Evolutionary conservation across 148 eudicot species (phyloP).

Genomic region (Pouteria glomerata): DNA sequence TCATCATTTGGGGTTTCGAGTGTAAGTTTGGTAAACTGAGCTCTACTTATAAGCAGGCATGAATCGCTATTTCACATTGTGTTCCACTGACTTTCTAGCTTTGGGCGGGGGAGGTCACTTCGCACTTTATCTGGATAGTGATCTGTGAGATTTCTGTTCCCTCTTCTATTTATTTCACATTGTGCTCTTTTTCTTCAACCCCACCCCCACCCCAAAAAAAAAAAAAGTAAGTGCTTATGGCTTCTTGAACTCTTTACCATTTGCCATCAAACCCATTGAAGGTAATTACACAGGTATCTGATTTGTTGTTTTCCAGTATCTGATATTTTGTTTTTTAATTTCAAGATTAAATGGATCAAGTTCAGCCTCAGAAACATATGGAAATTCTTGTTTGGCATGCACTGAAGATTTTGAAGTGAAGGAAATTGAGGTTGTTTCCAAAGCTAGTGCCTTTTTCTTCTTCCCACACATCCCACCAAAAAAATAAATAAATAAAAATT

Average conservation of each 20-base stretch:
- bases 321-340: constrained; percentile 5
- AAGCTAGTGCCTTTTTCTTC: background rate
- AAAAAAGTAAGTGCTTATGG: background rate
- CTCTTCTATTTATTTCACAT: background rate
- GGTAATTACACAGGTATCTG: background rate
- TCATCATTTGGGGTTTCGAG: background rate
- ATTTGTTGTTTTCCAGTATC: background rate
- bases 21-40: background rate
- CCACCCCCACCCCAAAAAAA: no score
- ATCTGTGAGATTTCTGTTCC: constrained; percentile 56
- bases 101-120: constrained; percentile 89
- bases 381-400: constrained; percentile 73
- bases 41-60: constrained; percentile 46
- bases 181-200: background rate
- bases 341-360: constrained; percentile 80
- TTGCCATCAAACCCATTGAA: background rate
- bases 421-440: constrained; percentile 74
- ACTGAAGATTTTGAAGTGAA: constrained; percentile 77
- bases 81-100: constrained; percentile 80
- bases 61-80: constrained; percentile 86
- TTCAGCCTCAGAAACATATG: constrained; percentile 88
- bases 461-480: background rate
- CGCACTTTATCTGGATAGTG: constrained; percentile 82
- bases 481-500: no score
- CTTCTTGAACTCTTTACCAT: background rate